Base-by-base conservation (phyloP, 352 stramenopile genomes). In the Phytophthora sansomeana region DNA sequence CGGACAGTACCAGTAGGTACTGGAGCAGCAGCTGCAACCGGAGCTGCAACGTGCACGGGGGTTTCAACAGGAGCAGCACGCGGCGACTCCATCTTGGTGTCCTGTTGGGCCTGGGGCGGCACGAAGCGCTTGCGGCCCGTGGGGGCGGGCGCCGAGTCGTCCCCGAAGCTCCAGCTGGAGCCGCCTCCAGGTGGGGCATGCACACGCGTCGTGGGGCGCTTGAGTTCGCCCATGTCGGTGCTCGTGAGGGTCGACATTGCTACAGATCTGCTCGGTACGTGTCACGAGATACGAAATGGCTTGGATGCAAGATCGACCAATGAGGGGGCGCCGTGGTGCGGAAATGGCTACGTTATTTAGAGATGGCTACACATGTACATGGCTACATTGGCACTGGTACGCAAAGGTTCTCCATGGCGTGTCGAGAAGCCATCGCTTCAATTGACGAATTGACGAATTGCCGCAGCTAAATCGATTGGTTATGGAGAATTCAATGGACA, bases 191-290 rank as follows among this genome's bases (percentile, higher is more conserved):
- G 87, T 9, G 87, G 87, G 10, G 87, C 87, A 61, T 93, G 84
- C 48, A 96, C 83, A 33, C 87, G 87, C 58, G 87, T 96, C 8
- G 82, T 92, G 17, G 87, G 87, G 44, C 87, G 85, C 75, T 92
- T 93, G 54, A 96, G 80, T 59, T 93, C 83, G 58, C 83, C 82
- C 56, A 96, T 90, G 50, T 96, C 87, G 1, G 82, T 71, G 69
- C 85, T 94, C 49, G 87, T 96, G 43, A 96, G 72, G 28, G 87
- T 94, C 69, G 85, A 94, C 87, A 96, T n/a, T 95, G 39, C 5
- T 71, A 6, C 38, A 61, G 10, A 3, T 24, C 35, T 9, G 33
- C 4, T 62, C 42, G 29, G 6, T 47, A n/a, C n/a, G n/a, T n/a
- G n/a, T n/a, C n/a, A n/a, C n/a, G 13, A 42, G 13, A 43, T 4